Evolutionary conservation across 176 grass and related monocot genomes (phyloP).

Genomic region (Triticum timopheevii): DNA sequence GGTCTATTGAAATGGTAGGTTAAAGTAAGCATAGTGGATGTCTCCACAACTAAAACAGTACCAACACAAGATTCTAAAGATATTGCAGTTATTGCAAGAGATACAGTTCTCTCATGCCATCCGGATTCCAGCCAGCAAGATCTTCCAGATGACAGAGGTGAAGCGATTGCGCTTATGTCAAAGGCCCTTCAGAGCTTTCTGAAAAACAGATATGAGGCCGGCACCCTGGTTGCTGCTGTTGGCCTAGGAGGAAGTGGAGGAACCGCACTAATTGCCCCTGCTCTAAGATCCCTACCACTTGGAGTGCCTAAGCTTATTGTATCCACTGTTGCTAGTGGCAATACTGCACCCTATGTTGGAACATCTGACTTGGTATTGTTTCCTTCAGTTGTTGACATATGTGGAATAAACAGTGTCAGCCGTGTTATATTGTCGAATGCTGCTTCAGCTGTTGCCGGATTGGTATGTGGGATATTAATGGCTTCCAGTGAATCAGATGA

Average conservation of each 20-base stretch:
- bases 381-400: conserved; percentile 90
- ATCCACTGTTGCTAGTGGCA: conserved; percentile 82
- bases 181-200: conserved; percentile 72
- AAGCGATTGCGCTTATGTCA: conserved; percentile 68
- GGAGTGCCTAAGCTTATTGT: conserved; percentile 94
- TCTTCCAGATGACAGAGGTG: conserved; percentile 77
- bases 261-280: conserved; percentile 76
- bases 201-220: conserved; percentile 48
- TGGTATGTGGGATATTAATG: conserved; percentile 56
- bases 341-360: conserved; percentile 71
- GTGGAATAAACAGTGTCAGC: conserved; percentile 84
- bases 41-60: conserved; percentile 59
- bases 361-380: conserved; percentile 86
- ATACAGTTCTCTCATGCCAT: conserved; percentile 61
- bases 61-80: conserved; percentile 34
- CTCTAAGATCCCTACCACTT: conserved; percentile 75
- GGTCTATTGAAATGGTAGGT: conserved; percentile 53
- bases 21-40: conserved; percentile 81
- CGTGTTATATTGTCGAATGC: conserved; percentile 76
- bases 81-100: conserved; percentile 52
- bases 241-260: conserved; percentile 92
- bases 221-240: conserved; percentile 61
- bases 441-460: conserved; percentile 72
- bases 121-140: conserved; percentile 27
- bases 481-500: conserved; percentile 53